Percentiles rank a stretch among this genome's conserved stretches.
phyloP scores from a whole-genome alignment of 2,329 filamentous ascomycete genomes.

The Colletotrichum simmondsii region DNA sequence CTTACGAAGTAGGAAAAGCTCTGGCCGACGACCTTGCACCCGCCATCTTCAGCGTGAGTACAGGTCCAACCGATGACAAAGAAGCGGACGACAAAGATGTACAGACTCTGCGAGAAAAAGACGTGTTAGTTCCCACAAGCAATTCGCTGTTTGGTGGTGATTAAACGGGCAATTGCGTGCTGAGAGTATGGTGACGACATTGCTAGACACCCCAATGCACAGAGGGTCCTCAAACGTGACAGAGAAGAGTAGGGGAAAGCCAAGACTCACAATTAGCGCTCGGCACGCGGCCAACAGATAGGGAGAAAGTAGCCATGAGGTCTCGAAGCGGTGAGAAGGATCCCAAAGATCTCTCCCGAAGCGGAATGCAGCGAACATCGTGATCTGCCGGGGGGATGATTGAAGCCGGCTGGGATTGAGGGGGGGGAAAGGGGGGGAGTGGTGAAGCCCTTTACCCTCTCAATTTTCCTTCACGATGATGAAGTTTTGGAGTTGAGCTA shows the following conservation, averaged over 20 bases:
- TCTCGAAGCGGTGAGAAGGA: constrained; percentile 75
- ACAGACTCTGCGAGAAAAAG: constrained; percentile 60
- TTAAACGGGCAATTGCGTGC: neutral
- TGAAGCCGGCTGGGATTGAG: constrained; percentile 1
- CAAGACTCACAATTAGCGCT: constrained; percentile 60
- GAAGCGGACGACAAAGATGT: constrained; percentile 76
- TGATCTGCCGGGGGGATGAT: constrained; percentile 12
- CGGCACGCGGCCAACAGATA: constrained; percentile 68
- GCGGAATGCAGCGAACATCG: constrained; percentile 44
- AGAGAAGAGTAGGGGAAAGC: constrained; percentile 24
- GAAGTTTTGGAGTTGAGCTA: constrained; percentile 31
- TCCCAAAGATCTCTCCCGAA: constrained; percentile 60
- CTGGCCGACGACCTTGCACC: constrained; percentile 57
- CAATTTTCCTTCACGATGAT: constrained; percentile 23
- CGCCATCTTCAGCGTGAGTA: constrained; percentile 53
- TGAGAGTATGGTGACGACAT: neutral
- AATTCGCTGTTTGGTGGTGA: neutral
- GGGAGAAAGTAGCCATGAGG: constrained; percentile 83
- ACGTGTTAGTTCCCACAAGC: neutral
- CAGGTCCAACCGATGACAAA: constrained; percentile 76
- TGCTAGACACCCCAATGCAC: neutral
- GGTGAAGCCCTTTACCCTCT: neutral
- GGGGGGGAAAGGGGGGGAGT: neutral
- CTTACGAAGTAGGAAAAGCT: constrained; percentile 79
- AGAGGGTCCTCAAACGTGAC: neutral